These are phyloP conservation scores for Pseudomonodictys pantanalensis DNA, from an alignment of 495 filamentous ascomycete genomes.

Conservation along the genomic window DNA sequence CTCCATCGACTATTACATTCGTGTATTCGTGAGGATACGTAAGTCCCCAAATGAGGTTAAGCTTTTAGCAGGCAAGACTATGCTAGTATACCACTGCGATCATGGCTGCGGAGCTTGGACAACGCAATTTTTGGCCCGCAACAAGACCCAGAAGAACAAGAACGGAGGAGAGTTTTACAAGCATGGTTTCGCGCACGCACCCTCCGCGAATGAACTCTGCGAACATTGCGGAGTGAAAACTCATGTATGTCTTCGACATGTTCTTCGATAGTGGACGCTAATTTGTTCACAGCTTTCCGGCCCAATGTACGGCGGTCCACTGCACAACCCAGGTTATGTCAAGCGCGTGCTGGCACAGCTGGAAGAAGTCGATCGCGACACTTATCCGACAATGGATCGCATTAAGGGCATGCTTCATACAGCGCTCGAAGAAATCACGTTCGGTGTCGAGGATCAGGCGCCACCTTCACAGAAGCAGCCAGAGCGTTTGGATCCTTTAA, in stretches of 20 bases:
- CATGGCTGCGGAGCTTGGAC: constrained; percentile 83
- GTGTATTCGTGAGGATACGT: constrained; percentile 80
- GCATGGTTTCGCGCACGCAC: constrained; percentile 66
- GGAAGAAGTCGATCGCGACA: constrained; percentile 55
- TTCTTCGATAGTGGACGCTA: neutral
- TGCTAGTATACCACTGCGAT: constrained; percentile 91
- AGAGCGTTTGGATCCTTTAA: constrained; percentile 9
- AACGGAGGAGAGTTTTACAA: constrained; percentile 67
- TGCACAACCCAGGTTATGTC: constrained; percentile 82
- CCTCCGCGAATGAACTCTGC: constrained; percentile 60
- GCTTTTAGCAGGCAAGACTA: constrained; percentile 80
- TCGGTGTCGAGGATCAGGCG: constrained; percentile 6
- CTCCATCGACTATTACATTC: constrained; percentile 92
- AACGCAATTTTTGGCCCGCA: constrained; percentile 68
- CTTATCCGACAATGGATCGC: constrained; percentile 73
- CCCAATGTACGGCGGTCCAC: constrained; percentile 89
- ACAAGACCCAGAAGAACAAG: constrained; percentile 60
- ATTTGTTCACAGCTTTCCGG: constrained; percentile 57
- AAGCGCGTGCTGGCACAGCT: constrained; percentile 68
- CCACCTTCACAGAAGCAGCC: too few species aligned
- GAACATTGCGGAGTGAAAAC: constrained; percentile 82
- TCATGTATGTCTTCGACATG: constrained; percentile 49
- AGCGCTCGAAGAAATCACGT: constrained; percentile 68
- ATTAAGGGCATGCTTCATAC: constrained; percentile 90
- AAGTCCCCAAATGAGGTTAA: constrained; percentile 82